phyloP scores from a whole-genome alignment of 495 filamentous ascomycete species.

The Rhypophila decipiens region DNA sequence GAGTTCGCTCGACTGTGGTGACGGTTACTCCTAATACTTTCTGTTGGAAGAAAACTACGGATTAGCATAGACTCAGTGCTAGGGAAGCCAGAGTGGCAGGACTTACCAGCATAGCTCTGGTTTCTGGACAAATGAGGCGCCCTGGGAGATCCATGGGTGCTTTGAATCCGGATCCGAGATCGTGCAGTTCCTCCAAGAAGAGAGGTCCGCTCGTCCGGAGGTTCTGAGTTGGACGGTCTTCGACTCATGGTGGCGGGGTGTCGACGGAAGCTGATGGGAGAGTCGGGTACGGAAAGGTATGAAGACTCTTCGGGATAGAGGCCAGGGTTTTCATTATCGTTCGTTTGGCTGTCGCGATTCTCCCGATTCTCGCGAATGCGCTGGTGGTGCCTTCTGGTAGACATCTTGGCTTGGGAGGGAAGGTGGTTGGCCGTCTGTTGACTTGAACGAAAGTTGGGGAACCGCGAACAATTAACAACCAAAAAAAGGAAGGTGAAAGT shows the following conservation, averaged over 20 bases:
- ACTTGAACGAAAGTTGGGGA: too few relatives aligned
- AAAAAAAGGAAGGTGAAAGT: background rate
- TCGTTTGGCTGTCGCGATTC: constrained; percentile 1
- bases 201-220: constrained; percentile 41
- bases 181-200: constrained; percentile 36
- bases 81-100: background rate
- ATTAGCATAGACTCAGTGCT: background rate
- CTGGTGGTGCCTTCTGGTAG: constrained; percentile 18
- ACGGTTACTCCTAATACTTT: constrained; percentile 45
- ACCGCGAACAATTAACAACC: too few relatives aligned
- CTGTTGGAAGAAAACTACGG: constrained; percentile 8
- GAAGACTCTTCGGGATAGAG: constrained; percentile 7
- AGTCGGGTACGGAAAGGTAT: constrained; percentile 25
- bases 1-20: constrained; percentile 65
- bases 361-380: constrained; percentile 12
- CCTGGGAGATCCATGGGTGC: constrained; percentile 30
- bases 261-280: constrained; percentile 21
- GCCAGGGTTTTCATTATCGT: constrained; percentile 1
- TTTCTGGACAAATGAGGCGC: constrained; percentile 37
- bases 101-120: constrained; percentile 42
- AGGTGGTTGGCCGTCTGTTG: background rate
- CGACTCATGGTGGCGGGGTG: constrained; percentile 12
- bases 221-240: constrained; percentile 27
- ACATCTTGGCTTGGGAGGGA: constrained; percentile 7
- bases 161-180: constrained; percentile 37